These are phyloP conservation scores for Leccinum longicurvipes DNA, from an alignment of 768 basidiomycete species.

Conservation along the genomic window DNA sequence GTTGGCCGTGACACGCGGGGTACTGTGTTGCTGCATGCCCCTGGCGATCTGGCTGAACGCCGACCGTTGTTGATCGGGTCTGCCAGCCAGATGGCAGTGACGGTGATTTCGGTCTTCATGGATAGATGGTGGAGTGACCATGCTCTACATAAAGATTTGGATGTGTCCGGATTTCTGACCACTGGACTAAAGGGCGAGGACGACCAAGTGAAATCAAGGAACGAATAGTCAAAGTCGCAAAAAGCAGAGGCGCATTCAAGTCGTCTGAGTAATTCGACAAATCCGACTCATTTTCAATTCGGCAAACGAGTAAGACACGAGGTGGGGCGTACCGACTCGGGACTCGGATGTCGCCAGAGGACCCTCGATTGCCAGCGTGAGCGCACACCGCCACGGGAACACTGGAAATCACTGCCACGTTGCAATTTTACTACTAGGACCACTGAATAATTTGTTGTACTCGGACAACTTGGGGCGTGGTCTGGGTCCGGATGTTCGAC, in stretches of 20 bases:
- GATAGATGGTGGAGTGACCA: not conserved
- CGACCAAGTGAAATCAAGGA: not conserved
- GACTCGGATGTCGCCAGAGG: not conserved
- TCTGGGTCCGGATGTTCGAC: not conserved
- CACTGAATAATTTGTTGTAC: not conserved
- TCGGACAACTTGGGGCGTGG: not conserved
- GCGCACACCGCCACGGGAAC: slow-evolving; percentile 6
- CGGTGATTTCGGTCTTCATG: not conserved
- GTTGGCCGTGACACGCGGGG: not conserved
- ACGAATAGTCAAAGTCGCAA: not conserved
- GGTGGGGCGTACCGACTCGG: not conserved
- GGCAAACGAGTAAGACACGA: not conserved
- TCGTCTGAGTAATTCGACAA: not conserved
- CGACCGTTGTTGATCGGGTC: too few species aligned
- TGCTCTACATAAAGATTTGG: not conserved
- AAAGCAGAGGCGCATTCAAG: not conserved
- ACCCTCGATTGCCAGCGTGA: not conserved
- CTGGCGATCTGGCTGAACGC: slow-evolving; percentile 1
- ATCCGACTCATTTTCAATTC: not conserved
- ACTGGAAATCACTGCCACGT: slow-evolving; percentile 12
- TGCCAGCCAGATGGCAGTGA: not conserved
- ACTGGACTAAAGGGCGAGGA: not conserved
- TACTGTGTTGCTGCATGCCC: not conserved
- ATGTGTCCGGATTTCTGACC: not conserved
- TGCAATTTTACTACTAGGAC: too few species aligned